phyloP scores from a whole-genome alignment of 2,329 filamentous ascomycete species.

The Fonsecaea multimorphosa region DNA sequence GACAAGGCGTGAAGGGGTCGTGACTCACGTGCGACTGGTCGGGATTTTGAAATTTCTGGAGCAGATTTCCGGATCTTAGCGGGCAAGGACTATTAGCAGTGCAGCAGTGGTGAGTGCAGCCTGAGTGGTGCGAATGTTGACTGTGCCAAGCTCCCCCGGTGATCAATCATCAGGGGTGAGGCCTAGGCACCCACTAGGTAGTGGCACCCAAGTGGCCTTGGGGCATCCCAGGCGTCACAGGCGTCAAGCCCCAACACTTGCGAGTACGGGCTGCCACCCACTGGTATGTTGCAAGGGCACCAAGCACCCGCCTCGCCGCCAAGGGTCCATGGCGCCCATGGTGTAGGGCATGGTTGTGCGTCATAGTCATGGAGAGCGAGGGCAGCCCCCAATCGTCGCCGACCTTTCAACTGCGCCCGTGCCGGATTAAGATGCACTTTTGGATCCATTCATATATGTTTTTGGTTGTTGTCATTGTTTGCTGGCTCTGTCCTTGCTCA shows the following conservation, averaged over 20 bases:
- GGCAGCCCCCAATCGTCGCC: constrained; percentile 13
- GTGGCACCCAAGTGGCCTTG: too few relatives aligned
- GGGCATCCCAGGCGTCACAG: not conserved
- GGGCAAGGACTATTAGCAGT: not conserved
- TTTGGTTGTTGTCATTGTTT: constrained; percentile 2
- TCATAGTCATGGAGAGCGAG: constrained; percentile 11
- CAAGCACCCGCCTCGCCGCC: too few relatives aligned
- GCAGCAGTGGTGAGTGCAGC: not conserved
- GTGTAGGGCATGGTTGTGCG: constrained; percentile 1
- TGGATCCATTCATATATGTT: constrained; percentile 7
- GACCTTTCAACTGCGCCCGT: constrained; percentile 18
- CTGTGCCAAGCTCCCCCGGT: not conserved
- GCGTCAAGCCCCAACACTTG: not conserved
- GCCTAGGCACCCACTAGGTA: too few relatives aligned
- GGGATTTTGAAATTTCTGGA: constrained; percentile 8
- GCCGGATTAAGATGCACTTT: constrained; percentile 8
- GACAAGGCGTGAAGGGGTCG: constrained; percentile 11
- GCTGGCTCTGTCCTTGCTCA: not conserved
- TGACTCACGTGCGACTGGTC: constrained; percentile 28
- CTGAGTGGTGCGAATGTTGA: not conserved
- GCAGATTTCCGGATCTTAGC: not conserved
- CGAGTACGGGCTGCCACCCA: not conserved
- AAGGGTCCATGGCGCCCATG: too few relatives aligned
- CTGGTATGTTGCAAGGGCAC: not conserved
- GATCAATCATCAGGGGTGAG: not conserved